phyloP scores from a whole-genome alignment of 345 rosid genomes.

The Eutrema heterophyllum region DNA sequence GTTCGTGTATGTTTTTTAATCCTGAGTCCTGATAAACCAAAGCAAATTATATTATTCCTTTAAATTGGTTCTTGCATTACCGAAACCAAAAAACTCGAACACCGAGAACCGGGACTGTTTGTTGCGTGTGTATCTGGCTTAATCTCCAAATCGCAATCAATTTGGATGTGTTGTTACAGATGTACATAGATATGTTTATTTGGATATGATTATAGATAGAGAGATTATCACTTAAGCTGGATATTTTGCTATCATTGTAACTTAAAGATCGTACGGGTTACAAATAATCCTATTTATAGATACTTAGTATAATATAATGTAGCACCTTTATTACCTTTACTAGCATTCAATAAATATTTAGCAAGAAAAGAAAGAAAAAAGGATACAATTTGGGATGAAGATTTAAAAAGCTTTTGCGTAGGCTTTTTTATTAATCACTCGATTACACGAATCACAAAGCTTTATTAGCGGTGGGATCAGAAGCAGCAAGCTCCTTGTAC shows the following conservation, averaged over 20 bases:
- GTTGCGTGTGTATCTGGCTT: not conserved
- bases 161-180: not conserved
- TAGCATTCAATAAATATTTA: slow-evolving; percentile 12
- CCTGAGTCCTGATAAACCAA: not conserved
- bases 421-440: slow-evolving; percentile 5
- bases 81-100: not conserved
- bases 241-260: not conserved
- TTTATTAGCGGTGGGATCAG: slow-evolving; percentile 45
- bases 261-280: not conserved
- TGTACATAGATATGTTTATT: not conserved
- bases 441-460: slow-evolving; percentile 17
- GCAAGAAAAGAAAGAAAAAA: not conserved
- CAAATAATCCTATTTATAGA: not conserved
- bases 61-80: not conserved
- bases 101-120: not conserved
- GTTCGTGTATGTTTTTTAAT: too few species aligned
- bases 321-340: slow-evolving; percentile 20
- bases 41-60: not conserved
- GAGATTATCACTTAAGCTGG: not conserved
- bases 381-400: slow-evolving; percentile 3
- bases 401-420: not conserved
- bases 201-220: not conserved
- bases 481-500: slow-evolving; percentile 62
- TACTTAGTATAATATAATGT: not conserved
- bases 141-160: not conserved